phyloP scores from a whole-genome alignment of 2,329 filamentous ascomycete genomes.

The Penicillium sp. region DNA sequence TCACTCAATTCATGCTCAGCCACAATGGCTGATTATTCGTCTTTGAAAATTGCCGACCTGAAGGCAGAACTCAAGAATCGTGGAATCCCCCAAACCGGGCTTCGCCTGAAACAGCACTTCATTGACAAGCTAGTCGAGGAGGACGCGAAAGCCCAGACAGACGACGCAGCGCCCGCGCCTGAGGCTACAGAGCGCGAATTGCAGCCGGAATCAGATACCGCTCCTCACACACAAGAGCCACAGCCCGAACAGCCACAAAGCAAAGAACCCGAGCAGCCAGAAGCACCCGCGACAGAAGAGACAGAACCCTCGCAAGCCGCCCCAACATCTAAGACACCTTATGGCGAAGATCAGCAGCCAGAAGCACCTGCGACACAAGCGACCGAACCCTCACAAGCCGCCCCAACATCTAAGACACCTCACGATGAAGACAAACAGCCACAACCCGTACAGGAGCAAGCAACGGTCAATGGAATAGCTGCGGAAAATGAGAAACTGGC shows the following conservation, averaged over 20 bases:
- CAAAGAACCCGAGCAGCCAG: constrained; percentile 10
- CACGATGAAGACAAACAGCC: neutral
- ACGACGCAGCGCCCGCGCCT: constrained; percentile 23
- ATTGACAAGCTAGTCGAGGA: constrained; percentile 57
- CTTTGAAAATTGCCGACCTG: constrained; percentile 68
- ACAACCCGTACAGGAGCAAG: neutral
- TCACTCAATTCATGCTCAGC: constrained; percentile 7
- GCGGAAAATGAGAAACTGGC: neutral
- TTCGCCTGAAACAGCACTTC: constrained; percentile 62
- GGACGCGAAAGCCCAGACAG: constrained; percentile 33
- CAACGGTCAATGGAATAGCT: neutral
- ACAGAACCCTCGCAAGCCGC: neutral
- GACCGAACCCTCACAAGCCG: neutral
- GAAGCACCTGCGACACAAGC: constrained; percentile 3
- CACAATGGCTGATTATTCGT: constrained; percentile 51
- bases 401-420: neutral
- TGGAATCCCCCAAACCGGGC: constrained; percentile 62
- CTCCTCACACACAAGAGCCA: constrained; percentile 14
- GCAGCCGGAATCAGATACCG: neutral
- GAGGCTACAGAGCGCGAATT: constrained; percentile 6
- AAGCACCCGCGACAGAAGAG: constrained; percentile 3
- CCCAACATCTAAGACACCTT: neutral
- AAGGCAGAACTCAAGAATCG: constrained; percentile 68
- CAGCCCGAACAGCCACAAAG: constrained; percentile 9
- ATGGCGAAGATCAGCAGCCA: neutral